phyloP scores from a whole-genome alignment of 805 yeast genomes.

The Wickerhamiella sorbophila region DNA sequence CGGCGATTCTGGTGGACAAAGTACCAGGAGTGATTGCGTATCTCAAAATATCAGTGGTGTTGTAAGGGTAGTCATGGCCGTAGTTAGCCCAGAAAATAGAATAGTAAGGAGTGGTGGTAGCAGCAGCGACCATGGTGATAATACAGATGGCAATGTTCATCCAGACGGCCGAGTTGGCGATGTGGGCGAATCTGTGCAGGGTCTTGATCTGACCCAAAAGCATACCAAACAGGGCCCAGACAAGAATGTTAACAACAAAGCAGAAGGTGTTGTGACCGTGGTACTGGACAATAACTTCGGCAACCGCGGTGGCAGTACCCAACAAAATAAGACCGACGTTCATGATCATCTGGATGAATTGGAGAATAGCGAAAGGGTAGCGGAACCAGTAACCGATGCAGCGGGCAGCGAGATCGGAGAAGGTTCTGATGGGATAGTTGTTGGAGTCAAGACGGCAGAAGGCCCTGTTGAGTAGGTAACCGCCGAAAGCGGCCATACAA shows the following conservation, averaged over 20 bases:
- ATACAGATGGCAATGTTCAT: slow-evolving; percentile 32
- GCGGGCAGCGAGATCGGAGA: slow-evolving; percentile 31
- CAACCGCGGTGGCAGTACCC: slow-evolving; percentile 31
- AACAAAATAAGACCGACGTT: slow-evolving; percentile 32
- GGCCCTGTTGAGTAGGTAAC: slow-evolving; percentile 25
- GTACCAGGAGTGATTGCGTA: slow-evolving; percentile 1
- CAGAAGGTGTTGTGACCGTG: slow-evolving; percentile 21
- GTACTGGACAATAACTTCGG: slow-evolving; percentile 23
- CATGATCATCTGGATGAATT: slow-evolving; percentile 31
- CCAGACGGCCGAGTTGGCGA: slow-evolving; percentile 36
- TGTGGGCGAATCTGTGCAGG: slow-evolving; percentile 28
- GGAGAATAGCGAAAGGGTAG: slow-evolving; percentile 26
- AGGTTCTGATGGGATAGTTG: slow-evolving; percentile 32
- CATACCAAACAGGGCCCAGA: slow-evolving; percentile 34
- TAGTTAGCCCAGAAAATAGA: slow-evolving; percentile 2
- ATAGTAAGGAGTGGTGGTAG: slow-evolving; percentile 25
- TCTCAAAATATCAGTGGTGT: neutral
- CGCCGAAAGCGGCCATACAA: slow-evolving; percentile 30
- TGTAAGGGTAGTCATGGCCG: neutral
- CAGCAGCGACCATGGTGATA: slow-evolving; percentile 33
- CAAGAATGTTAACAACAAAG: slow-evolving; percentile 30
- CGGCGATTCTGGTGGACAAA: slow-evolving; percentile 9
- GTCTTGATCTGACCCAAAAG: slow-evolving; percentile 31
- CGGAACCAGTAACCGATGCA: slow-evolving; percentile 27
- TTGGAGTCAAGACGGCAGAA: slow-evolving; percentile 27